Base-by-base conservation (phyloP, 2,329 filamentous ascomycete species). In the Aspergillus piperis region DNA sequence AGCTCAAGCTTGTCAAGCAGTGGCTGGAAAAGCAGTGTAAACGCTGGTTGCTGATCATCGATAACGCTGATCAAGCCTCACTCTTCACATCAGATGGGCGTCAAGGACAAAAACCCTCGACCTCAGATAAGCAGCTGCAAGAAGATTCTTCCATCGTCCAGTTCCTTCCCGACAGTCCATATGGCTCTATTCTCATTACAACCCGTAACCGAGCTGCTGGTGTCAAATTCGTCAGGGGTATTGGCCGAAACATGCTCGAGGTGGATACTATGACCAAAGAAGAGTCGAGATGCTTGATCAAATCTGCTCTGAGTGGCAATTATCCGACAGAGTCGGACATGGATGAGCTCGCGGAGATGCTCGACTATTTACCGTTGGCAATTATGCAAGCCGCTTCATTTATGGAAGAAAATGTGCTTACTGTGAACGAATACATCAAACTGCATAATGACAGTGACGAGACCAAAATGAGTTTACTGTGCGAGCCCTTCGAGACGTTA, bases 1-100 rank as follows among this genome's bases (percentile, higher is more conserved):
- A 11, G 49, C 7, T 62, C 25, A 13, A 2, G 6, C 23, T 57
- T 2, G 52, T 62, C 17, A 62, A 52, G 49, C 36, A 62, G 3
- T 64, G 62, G 62, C 60, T 64, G 1, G 62, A 62, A 47, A 56
- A 58, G 39, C 41, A 62, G 13, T 58, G 55, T 51, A 54, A 57
- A 30, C 39, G 56, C 8, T 64, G 62, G 62, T 19, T 64, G 10
- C 19, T 68, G 27, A 64, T 68, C 17, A 57, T 68, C 48, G 66
- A 68, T 23, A 66, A 66, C 19, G 64, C 62, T 15, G 65, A 68
- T 13, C 57, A 68, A 48, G 60, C 61, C 25, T 63, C 61, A 2
- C 44, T 65, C 11, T 64, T 64, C 11, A 32, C 44, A 15, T 47
- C 48, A 8, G 30, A 15, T 15, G 48, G 39, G 1, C 48, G 53